Evolutionary conservation across 2,329 filamentous ascomycete species (phyloP).

Genomic region (Ophiostoma perfectum): DNA sequence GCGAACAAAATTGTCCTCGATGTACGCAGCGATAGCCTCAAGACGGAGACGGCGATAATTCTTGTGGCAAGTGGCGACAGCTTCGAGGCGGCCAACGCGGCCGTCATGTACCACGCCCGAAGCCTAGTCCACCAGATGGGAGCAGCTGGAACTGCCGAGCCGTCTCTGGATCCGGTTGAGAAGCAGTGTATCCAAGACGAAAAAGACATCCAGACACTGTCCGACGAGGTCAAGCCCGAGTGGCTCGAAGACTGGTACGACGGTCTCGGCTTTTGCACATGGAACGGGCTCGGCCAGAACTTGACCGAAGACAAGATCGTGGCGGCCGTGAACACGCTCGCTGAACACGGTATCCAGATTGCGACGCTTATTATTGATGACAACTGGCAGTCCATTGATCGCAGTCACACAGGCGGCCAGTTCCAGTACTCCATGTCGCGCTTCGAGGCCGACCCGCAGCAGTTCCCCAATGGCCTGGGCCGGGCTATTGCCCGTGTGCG

Average conservation of each 20-base stretch:
- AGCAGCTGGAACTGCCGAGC: not conserved
- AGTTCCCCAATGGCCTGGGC: slow-evolving; percentile 76
- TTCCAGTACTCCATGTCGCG: slow-evolving; percentile 64
- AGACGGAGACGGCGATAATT: slow-evolving; percentile 53
- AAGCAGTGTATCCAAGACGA: not conserved
- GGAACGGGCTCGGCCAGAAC: slow-evolving; percentile 84
- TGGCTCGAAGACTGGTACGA: slow-evolving; percentile 91
- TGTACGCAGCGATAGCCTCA: slow-evolving; percentile 63
- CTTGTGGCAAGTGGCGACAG: slow-evolving; percentile 65
- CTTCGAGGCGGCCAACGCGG: slow-evolving; percentile 71
- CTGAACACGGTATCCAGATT: slow-evolving; percentile 67
- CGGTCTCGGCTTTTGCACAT: slow-evolving; percentile 90
- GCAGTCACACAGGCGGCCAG: slow-evolving; percentile 43
- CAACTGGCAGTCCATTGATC: slow-evolving; percentile 80
- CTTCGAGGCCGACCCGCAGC: slow-evolving; percentile 76
- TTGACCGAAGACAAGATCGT: slow-evolving; percentile 77
- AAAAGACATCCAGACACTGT: slow-evolving; percentile 33
- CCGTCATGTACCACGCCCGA: slow-evolving; percentile 83
- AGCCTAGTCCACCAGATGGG: slow-evolving; percentile 49
- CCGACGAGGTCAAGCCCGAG: slow-evolving; percentile 47
- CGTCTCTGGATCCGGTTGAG: too few species aligned
- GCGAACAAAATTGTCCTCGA: slow-evolving; percentile 61
- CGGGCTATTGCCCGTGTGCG: slow-evolving; percentile 65
- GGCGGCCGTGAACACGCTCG: slow-evolving; percentile 65
- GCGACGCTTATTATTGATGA: slow-evolving; percentile 92